These are phyloP conservation scores for Prunus campanulata DNA, from an alignment of 306 rosid species.

Conservation along the genomic window DNA sequence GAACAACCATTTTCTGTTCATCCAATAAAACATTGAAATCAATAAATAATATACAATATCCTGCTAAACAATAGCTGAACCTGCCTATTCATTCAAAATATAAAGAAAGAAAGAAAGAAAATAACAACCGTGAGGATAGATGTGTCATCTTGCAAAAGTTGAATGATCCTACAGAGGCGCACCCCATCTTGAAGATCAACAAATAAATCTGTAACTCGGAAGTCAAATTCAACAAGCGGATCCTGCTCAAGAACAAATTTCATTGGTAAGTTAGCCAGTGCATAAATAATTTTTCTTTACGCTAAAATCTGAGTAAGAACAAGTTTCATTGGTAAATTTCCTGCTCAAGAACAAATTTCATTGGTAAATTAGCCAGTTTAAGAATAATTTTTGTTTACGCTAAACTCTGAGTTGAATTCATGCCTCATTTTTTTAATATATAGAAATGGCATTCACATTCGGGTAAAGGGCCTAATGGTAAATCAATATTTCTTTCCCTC, in stretches of 20 bases:
- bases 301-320: background rate
- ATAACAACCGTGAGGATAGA: constrained; percentile 70
- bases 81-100: constrained; percentile 11
- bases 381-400: background rate
- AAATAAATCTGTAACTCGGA: constrained; percentile 66
- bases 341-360: constrained; percentile 42
- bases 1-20: constrained; percentile 75
- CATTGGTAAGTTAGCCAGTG: background rate
- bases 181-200: constrained; percentile 87
- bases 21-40: constrained; percentile 32
- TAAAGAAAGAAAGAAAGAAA: background rate
- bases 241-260: constrained; percentile 48
- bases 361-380: background rate
- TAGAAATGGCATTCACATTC: background rate
- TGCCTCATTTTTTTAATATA: constrained; percentile 6
- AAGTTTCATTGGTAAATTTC: constrained; percentile 8
- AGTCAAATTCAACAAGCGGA: constrained; percentile 74
- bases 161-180: constrained; percentile 80
- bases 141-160: constrained; percentile 70
- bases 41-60: constrained; percentile 16
- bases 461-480: background rate
- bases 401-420: background rate
- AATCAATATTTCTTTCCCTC: background rate
- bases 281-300: background rate
- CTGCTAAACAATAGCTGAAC: constrained; percentile 4